Percentiles rank a stretch among this genome's conserved stretches.
phyloP scores from a whole-genome alignment of 257 asterid genomes.

The Voacanga thouarsii region DNA sequence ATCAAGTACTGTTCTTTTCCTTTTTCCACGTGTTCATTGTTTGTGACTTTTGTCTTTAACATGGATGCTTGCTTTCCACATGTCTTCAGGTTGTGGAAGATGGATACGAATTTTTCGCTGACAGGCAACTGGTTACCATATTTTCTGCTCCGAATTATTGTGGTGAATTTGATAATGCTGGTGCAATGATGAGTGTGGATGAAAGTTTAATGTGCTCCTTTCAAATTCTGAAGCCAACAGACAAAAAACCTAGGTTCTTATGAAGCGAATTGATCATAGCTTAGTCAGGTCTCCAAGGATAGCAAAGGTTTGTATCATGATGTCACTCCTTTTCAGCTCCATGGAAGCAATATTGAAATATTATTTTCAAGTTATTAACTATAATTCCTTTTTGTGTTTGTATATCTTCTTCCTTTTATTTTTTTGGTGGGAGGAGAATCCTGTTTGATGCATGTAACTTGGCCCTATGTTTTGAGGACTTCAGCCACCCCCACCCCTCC shows the following conservation, averaged over 20 bases:
- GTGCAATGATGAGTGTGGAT: conserved; percentile 87
- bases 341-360: neutral
- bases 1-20: conserved; percentile 47
- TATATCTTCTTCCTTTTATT: neutral
- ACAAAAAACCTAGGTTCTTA: conserved; percentile 37
- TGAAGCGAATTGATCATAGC: conserved; percentile 16
- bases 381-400: neutral
- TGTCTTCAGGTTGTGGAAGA: conserved; percentile 69
- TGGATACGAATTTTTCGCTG: conserved; percentile 82
- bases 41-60: conserved; percentile 10
- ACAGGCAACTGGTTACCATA: conserved; percentile 77
- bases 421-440: neutral
- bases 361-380: neutral
- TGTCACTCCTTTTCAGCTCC: neutral
- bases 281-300: conserved; percentile 10
- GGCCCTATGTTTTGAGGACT: neutral
- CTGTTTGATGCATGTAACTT: neutral
- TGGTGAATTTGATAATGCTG: conserved; percentile 85
- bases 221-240: conserved; percentile 73
- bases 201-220: conserved; percentile 87
- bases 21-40: conserved; percentile 4
- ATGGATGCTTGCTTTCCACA: neutral
- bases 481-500: too few species aligned
- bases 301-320: conserved; percentile 24
- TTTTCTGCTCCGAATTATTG: conserved; percentile 86